These are phyloP conservation scores for Globisporangium paroecandrum DNA, from an alignment of 352 stramenopile species.

Conservation along the genomic window DNA sequence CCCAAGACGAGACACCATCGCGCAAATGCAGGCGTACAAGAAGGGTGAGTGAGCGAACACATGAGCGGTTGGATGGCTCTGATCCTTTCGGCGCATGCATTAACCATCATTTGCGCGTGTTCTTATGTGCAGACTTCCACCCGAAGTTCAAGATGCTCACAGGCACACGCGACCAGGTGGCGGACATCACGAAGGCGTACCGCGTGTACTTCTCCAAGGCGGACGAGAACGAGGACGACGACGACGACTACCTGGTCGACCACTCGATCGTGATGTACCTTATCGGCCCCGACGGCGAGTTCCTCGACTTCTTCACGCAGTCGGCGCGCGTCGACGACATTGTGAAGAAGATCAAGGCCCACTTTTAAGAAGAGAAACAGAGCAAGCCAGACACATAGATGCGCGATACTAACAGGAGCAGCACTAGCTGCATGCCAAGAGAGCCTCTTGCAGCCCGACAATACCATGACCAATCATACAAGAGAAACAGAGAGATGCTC, in stretches of 20 bases:
- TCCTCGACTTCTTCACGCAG: slow-evolving; percentile 99
- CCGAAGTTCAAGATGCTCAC: slow-evolving; percentile 88
- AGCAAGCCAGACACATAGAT: slow-evolving; percentile 7
- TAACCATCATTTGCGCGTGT: background rate
- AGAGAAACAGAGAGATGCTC: background rate
- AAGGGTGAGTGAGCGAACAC: slow-evolving; percentile 47
- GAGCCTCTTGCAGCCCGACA: background rate
- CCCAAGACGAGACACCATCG: slow-evolving; percentile 95
- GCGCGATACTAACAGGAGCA: background rate
- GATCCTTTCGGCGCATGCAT: background rate
- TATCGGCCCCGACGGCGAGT: slow-evolving; percentile 93
- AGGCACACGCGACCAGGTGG: slow-evolving; percentile 93
- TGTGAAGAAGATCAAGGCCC: slow-evolving; percentile 89
- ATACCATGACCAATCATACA: background rate
- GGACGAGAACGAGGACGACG: slow-evolving; percentile 90
- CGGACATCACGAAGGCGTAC: slow-evolving; percentile 97
- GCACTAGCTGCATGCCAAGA: background rate
- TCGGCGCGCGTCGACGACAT: slow-evolving; percentile 93
- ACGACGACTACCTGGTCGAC: slow-evolving; percentile 99
- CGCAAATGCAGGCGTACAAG: slow-evolving; percentile 95
- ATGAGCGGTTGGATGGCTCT: background rate
- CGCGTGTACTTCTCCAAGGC: slow-evolving; percentile 99
- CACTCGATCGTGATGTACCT: slow-evolving; percentile 99
- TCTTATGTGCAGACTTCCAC: slow-evolving; percentile 59
- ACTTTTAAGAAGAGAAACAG: slow-evolving; percentile 36